Evolutionary conservation across 2,329 filamentous ascomycete genomes (phyloP), one percentile per base, ranked within the genome.

Genomic region (Aspergillus ochraceoroseus): DNA sequence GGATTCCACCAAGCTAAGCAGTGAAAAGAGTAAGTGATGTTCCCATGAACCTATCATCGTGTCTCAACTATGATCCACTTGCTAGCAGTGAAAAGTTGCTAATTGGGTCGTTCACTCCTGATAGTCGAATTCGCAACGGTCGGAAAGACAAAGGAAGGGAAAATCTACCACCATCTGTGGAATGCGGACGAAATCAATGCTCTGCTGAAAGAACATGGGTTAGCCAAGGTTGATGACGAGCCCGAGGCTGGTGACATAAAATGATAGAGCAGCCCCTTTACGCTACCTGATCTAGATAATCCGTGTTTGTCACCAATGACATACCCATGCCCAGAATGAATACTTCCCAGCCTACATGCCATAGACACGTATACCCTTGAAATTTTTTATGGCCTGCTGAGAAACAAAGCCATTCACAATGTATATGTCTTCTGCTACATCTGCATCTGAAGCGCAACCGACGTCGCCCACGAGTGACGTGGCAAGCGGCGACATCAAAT

Each of bases 101-200:
- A 42, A 53, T 36, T 19, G 23, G 18, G 15, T 38, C 39, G 14
- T 35, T 53, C 41, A 41, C 11, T 27, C 9, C n/a, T 23, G 48
- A 11, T 55, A 95, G 89, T 98, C 63, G 92, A 98, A 64, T 98
- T 98, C 62, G 94, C 92, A 54, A 98, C 94, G 20, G 90, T 98
- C 47, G 94, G 92, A 56, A 87, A 89, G 73, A 96, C 89, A 54
- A 84, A 88, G 69, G 82, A 89, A 53, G 92, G 92, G 59, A 92
- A 90, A 74, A 90, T 98, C 68, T 98, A 96, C 74, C 92, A 98
- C 70, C 86, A 94, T 64, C 77, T 98, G 48, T 98, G 92, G 92
- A 85, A 81, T 57, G 90, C 89, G 30, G 90, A 98, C 53, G 92
- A 96, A 74, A 98, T 98, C 59, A 90, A 87, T 63, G 81, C 84